Evolutionary conservation across 495 filamentous ascomycete species (phyloP).

Genomic region (Annulohypoxylon nitens): DNA sequence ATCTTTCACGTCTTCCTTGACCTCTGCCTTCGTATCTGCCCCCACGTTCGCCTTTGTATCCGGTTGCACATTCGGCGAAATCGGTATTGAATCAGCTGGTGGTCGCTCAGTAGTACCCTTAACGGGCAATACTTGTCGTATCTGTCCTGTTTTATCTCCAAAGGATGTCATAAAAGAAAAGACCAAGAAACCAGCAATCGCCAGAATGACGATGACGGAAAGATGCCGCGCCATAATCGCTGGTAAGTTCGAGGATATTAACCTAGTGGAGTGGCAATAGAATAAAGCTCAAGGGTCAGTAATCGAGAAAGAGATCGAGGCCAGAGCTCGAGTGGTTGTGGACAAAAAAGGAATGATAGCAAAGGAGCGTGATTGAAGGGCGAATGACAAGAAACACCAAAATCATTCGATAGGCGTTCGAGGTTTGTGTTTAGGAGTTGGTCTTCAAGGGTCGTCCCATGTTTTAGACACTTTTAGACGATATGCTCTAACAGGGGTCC

Average conservation of each 20-base stretch:
- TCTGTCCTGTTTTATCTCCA: conserved; percentile 38
- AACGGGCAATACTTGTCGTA: conserved; percentile 36
- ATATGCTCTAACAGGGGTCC: conserved; percentile 13
- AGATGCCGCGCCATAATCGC: conserved; percentile 49
- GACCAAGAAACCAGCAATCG: conserved; percentile 47
- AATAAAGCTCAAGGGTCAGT: background rate
- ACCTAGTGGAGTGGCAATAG: background rate
- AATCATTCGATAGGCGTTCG: conserved; percentile 33
- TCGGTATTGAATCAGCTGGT: conserved; percentile 12
- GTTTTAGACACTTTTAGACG: conserved; percentile 1
- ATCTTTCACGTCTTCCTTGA: background rate
- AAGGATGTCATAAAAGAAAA: conserved; percentile 49
- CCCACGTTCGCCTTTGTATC: conserved; percentile 11
- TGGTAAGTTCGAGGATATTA: background rate
- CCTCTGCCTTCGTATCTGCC: conserved; percentile 4
- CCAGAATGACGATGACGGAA: conserved; percentile 48
- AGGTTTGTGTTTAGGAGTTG: conserved; percentile 27
- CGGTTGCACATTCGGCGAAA: conserved; percentile 8
- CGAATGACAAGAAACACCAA: conserved; percentile 13
- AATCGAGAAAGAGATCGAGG: conserved; percentile 3
- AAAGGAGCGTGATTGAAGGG: conserved; percentile 20
- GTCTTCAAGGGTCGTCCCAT: conserved; percentile 31
- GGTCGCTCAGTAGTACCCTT: conserved; percentile 24
- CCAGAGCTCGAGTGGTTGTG: conserved; percentile 5
- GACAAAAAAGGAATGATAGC: conserved; percentile 4